Conservation (phyloP, 1,139 yeast genomes). For the Pichia sp. region DNA sequence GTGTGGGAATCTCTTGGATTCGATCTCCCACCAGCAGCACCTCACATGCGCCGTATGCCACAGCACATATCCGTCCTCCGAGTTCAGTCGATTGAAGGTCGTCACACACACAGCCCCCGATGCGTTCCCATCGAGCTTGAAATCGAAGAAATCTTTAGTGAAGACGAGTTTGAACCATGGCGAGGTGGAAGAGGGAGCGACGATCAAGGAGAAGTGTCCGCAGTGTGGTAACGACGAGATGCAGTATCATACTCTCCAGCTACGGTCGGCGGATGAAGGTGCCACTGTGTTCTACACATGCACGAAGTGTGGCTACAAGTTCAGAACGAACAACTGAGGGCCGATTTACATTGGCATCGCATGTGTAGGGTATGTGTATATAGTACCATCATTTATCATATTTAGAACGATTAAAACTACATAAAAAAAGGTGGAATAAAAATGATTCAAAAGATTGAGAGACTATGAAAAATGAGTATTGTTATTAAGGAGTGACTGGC, state of each 20-base stretch:
- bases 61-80: conserved; percentile 50
- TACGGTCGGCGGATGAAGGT: conserved; percentile 99
- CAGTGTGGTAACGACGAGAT: conserved; percentile 97
- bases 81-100: conserved; percentile 77
- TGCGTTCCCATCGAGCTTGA: conserved; percentile 86
- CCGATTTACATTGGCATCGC: too few species aligned
- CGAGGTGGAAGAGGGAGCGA: conserved; percentile 90
- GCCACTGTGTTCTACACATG: conserved; percentile 95
- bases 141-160: conserved; percentile 80
- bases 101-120: conserved; percentile 81
- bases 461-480: too few species aligned
- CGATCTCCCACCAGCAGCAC: conserved; percentile 45
- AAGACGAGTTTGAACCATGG: conserved; percentile 74
- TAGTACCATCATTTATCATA: background rate
- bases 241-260: conserved; percentile 94
- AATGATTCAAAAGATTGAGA: background rate
- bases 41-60: conserved; percentile 46
- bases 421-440: background rate
- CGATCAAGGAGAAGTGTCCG: conserved; percentile 95
- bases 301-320: conserved; percentile 85
- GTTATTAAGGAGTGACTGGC: too few species aligned
- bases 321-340: conserved; percentile 83
- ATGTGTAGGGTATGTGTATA: background rate
- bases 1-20: conserved; percentile 86
- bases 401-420: background rate